phyloP scores from a whole-genome alignment of 148 eudicot genomes.

The Vaccinium darrowii region DNA sequence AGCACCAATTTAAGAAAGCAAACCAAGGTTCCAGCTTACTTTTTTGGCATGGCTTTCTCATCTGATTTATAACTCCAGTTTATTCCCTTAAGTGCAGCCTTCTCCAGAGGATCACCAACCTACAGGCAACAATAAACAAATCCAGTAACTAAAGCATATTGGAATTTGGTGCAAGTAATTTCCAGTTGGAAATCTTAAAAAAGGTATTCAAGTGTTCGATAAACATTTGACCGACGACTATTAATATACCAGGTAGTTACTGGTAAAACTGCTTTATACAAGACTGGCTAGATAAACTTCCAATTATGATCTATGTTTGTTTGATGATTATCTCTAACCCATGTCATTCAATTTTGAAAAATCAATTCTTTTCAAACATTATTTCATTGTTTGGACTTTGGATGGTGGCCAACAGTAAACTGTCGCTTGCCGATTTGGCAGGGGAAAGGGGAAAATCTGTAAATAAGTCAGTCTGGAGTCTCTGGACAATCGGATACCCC shows the following conservation, averaged over 20 bases:
- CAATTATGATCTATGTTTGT: not conserved
- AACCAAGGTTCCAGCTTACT: conserved; percentile 45
- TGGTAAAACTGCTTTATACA: not conserved
- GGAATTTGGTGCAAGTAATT: not conserved
- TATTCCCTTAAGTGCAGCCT: conserved; percentile 94
- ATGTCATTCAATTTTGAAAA: not conserved
- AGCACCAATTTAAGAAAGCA: not conserved
- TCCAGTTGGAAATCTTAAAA: not conserved
- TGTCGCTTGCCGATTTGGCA: not conserved
- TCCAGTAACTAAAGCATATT: not conserved
- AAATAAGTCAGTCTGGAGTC: not conserved
- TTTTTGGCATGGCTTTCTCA: conserved; percentile 96
- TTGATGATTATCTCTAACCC: not conserved
- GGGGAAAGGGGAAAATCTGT: not conserved
- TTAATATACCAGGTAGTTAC: not conserved
- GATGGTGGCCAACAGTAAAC: not conserved
- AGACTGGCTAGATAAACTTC: not conserved
- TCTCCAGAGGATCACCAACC: conserved; percentile 99
- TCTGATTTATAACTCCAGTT: conserved; percentile 96
- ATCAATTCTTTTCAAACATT: not conserved
- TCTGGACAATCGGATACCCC: not conserved
- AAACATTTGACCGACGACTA: not conserved
- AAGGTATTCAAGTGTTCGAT: not conserved
- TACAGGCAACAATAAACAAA: conserved; percentile 21
- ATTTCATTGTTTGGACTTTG: not conserved